A percentile compares a stretch with the other conserved stretches of the same genome.
Conservation (phyloP, 345 rosid species). For the Melaleuca alternifolia region DNA sequence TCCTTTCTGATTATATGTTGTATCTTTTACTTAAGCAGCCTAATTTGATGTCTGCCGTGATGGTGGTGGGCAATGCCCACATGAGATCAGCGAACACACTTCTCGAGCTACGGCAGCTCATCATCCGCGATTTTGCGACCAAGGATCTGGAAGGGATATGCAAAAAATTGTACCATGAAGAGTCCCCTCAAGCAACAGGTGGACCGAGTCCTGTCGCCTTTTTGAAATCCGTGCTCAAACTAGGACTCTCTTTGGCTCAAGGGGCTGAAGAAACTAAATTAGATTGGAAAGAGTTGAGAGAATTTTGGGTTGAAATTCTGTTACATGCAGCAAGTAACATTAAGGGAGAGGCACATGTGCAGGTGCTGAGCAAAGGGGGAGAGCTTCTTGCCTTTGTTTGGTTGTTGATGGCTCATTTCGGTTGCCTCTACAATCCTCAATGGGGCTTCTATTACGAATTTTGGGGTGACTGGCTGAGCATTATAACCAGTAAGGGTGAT, state of each 20-base stretch:
- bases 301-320: fast-evolving
- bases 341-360: background rate
- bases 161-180: background rate
- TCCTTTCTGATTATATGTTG: background rate
- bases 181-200: fast-evolving
- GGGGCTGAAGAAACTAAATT: too few species aligned
- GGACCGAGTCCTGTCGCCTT: fast-evolving
- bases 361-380: background rate
- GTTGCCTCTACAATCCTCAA: background rate
- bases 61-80: background rate
- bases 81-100: fast-evolving
- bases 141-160: background rate
- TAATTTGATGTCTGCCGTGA: fast-evolving
- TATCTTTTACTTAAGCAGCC: background rate
- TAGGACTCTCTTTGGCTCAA: background rate
- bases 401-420: background rate
- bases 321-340: background rate
- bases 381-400: background rate
- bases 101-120: background rate
- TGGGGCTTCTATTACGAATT: background rate
- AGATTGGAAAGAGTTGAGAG: fast-evolving
- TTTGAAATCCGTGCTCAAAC: background rate
- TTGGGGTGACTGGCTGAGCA: background rate
- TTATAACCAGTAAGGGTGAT: fast-evolving
- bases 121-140: background rate